Evolutionary conservation across 805 yeast species (phyloP).

Genomic region (Suhomyces vadensis): DNA sequence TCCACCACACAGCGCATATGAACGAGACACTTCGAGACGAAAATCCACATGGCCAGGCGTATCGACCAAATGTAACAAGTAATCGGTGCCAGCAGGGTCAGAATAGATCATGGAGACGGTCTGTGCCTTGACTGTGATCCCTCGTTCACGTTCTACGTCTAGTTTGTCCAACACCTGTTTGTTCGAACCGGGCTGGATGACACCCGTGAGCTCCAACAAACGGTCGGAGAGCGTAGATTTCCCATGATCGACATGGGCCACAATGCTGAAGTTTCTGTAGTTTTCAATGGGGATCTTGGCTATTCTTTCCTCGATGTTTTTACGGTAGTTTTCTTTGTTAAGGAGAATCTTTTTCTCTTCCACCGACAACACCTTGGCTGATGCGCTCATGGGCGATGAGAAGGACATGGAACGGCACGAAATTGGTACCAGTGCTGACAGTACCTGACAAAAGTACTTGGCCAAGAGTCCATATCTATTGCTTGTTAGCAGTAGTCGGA

Average conservation of each 20-base stretch:
- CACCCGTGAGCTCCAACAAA: slow-evolving; percentile 83
- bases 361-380: slow-evolving; percentile 13
- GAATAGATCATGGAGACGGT: slow-evolving; percentile 91
- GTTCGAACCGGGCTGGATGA: slow-evolving; percentile 71
- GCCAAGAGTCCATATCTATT: not conserved
- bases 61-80: slow-evolving; percentile 85
- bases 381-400: not conserved
- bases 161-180: slow-evolving; percentile 86
- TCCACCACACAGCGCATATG: slow-evolving; percentile 96
- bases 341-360: slow-evolving; percentile 29
- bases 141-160: slow-evolving; percentile 94
- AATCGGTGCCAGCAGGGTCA: slow-evolving; percentile 61
- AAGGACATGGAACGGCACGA: not conserved
- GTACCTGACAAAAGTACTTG: not conserved
- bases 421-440: not conserved
- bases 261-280: slow-evolving; percentile 89
- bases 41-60: slow-evolving; percentile 99
- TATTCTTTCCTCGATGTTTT: slow-evolving; percentile 55
- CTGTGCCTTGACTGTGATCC: slow-evolving; percentile 96
- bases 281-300: slow-evolving; percentile 78
- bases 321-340: slow-evolving; percentile 35
- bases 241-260: slow-evolving; percentile 93
- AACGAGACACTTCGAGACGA: slow-evolving; percentile 87
- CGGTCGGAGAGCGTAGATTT: slow-evolving; percentile 90
- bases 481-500: slow-evolving; percentile 1